Evolutionary conservation across 2,329 filamentous ascomycete genomes (phyloP).

Genomic region (Cryphonectria parasitica): DNA sequence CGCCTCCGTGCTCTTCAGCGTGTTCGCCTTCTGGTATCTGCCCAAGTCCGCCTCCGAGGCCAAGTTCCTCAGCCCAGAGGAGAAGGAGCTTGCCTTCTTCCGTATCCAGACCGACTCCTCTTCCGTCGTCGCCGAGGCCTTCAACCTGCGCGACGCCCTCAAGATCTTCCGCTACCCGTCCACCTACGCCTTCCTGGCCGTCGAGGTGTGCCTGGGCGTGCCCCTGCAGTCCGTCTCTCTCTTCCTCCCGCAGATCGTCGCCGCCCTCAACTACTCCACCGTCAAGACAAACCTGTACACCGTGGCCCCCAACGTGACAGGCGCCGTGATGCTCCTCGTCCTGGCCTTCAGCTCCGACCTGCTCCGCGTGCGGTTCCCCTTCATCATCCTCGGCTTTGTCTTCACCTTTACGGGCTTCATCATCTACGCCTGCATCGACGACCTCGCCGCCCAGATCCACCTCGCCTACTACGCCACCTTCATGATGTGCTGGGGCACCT

Average conservation of each 20-base stretch:
- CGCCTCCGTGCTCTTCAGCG: conserved; percentile 62
- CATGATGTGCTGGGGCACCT: conserved; percentile 83
- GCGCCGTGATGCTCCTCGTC: conserved; percentile 72
- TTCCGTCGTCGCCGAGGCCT: conserved; percentile 58
- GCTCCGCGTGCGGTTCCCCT: conserved; percentile 68
- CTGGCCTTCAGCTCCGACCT: conserved; percentile 73
- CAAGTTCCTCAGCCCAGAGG: conserved; percentile 65
- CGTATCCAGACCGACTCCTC: conserved; percentile 79
- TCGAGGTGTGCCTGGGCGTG: conserved; percentile 64
- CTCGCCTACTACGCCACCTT: conserved; percentile 77
- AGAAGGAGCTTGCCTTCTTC: conserved; percentile 70
- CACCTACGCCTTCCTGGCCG: conserved; percentile 53
- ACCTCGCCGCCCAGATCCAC: conserved; percentile 62
- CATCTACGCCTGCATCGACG: conserved; percentile 68
- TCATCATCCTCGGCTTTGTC: conserved; percentile 73
- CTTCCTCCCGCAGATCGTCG: conserved; percentile 56
- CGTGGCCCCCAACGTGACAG: conserved; percentile 76
- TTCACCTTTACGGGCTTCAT: conserved; percentile 79
- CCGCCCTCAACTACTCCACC: conserved; percentile 50
- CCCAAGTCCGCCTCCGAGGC: conserved; percentile 67
- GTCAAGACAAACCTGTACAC: conserved; percentile 77
- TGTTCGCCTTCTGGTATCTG: conserved; percentile 71
- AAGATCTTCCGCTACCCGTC: conserved; percentile 55
- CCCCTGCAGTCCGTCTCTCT: conserved; percentile 59
- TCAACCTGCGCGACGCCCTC: conserved; percentile 55